Evolutionary conservation across 768 basidiomycete species (phyloP).

Genomic region (Trametes maxima): DNA sequence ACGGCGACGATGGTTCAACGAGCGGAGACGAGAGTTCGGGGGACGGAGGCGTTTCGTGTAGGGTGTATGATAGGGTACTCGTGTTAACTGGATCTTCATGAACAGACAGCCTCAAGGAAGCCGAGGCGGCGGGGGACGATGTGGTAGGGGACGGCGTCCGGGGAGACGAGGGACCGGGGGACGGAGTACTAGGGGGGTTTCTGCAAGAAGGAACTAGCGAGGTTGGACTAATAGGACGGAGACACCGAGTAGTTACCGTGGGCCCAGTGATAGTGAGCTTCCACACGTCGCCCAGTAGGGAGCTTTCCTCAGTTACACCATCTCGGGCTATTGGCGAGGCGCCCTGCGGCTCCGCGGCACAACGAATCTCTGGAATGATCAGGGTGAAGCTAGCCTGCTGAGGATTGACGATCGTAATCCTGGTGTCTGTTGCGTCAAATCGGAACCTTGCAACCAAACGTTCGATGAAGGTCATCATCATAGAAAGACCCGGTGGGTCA

Average conservation of each 20-base stretch:
- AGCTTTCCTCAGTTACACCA: not conserved
- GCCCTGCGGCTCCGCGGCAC: slow-evolving; percentile 47
- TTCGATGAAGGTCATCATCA: slow-evolving; percentile 82
- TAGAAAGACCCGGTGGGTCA: slow-evolving; percentile 75
- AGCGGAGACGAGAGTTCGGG: not conserved
- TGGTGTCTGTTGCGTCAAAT: slow-evolving; percentile 70
- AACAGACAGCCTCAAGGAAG: not conserved
- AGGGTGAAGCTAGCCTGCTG: slow-evolving; percentile 63
- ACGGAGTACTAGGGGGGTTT: slow-evolving; percentile 30
- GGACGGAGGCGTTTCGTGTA: not conserved
- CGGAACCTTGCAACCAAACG: slow-evolving; percentile 77
- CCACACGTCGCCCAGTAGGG: slow-evolving; percentile 37
- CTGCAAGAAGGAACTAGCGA: slow-evolving; percentile 2
- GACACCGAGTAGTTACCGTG: slow-evolving; percentile 51
- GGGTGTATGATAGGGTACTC: not conserved
- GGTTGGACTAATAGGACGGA: slow-evolving; percentile 34
- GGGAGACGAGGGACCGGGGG: slow-evolving; percentile 15
- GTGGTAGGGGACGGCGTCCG: slow-evolving; percentile 30
- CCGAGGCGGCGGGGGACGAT: slow-evolving; percentile 10
- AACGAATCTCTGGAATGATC: slow-evolving; percentile 57
- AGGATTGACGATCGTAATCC: slow-evolving; percentile 69
- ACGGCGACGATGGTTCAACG: slow-evolving; percentile 49
- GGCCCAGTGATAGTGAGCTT: slow-evolving; percentile 61
- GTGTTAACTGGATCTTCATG: too few relatives aligned
- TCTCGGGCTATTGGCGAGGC: not conserved